phyloP scores from a whole-genome alignment of 768 basidiomycete genomes.

The Erythrobasidium yunnanense region DNA sequence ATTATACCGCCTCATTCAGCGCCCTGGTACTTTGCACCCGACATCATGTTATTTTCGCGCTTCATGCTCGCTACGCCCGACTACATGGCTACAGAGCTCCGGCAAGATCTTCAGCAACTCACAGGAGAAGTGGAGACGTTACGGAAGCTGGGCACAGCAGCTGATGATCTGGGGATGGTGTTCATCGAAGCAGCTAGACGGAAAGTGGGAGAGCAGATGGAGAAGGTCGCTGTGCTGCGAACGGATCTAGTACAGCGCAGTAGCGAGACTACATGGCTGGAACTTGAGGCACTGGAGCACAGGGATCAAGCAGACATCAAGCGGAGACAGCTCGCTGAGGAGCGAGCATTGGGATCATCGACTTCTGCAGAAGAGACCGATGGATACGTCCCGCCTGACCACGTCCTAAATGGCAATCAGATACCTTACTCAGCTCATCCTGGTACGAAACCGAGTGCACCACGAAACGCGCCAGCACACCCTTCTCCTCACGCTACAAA shows the following conservation, averaged over 20 bases:
- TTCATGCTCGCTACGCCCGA: constrained; percentile 93
- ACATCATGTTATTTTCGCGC: constrained; percentile 72
- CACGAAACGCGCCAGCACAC: constrained; percentile 19
- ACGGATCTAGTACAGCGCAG: constrained; percentile 54
- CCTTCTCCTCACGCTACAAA: background rate
- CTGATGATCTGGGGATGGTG: constrained; percentile 61
- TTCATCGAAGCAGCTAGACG: constrained; percentile 71
- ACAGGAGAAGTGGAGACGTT: constrained; percentile 58
- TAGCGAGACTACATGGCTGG: constrained; percentile 47
- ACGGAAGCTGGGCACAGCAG: constrained; percentile 46
- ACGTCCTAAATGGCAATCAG: background rate
- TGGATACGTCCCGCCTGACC: background rate
- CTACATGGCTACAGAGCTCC: constrained; percentile 65
- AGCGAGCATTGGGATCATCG: constrained; percentile 22
- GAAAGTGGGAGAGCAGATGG: constrained; percentile 68
- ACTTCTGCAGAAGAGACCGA: constrained; percentile 13
- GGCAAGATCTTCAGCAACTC: constrained; percentile 61
- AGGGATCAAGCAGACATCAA: constrained; percentile 18
- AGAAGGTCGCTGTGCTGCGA: constrained; percentile 58
- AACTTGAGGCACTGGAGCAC: constrained; percentile 38
- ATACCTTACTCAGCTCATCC: background rate
- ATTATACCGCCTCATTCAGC: constrained; percentile 80
- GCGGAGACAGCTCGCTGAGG: background rate
- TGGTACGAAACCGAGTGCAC: background rate
- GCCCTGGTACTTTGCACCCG: constrained; percentile 90